A percentile compares a stretch with the other conserved stretches of the same genome.
phyloP scores from a whole-genome alignment of 129 eudicot species.

The Lactuca sativa region DNA sequence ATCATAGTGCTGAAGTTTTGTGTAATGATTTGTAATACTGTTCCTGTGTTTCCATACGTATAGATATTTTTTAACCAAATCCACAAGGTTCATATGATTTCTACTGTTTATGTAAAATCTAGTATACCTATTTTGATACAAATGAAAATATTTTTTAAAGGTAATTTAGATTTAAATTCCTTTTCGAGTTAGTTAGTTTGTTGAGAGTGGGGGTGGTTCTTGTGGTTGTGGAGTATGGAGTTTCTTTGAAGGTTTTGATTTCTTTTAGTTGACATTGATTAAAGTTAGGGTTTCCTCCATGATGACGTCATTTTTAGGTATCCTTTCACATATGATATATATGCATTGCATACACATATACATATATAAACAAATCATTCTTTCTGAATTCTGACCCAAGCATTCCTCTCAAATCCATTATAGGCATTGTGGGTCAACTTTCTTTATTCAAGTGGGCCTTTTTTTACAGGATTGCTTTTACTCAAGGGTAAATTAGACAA shows the following conservation, averaged over 20 bases:
- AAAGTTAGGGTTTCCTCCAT: conserved; percentile 32
- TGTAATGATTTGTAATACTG: conserved; percentile 16
- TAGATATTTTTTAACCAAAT: conserved; percentile 22
- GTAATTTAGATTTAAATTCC: not conserved
- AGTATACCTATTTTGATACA: no score
- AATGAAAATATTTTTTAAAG: no score
- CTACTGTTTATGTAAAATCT: not conserved
- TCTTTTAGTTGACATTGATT: conserved; percentile 33
- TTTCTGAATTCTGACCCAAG: conserved; percentile 45
- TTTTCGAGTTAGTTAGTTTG: conserved; percentile 54
- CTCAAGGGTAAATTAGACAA: conserved; percentile 39
- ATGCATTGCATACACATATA: not conserved
- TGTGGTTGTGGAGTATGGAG: conserved; percentile 63
- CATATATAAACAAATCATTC: conserved; percentile 29
- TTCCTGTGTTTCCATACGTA: conserved; percentile 4
- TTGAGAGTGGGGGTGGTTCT: conserved; percentile 84
- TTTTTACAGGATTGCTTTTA: conserved; percentile 28
- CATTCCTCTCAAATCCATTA: conserved; percentile 30
- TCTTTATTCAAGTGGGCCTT: conserved; percentile 61
- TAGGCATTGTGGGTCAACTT: conserved; percentile 48
- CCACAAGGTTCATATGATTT: conserved; percentile 2
- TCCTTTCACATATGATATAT: conserved; percentile 22
- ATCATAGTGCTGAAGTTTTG: conserved; percentile 22
- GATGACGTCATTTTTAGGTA: conserved; percentile 26
- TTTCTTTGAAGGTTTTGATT: conserved; percentile 62